Base-by-base conservation (phyloP, 2,329 filamentous ascomycete species). In the Acrocalymma vagum region DNA sequence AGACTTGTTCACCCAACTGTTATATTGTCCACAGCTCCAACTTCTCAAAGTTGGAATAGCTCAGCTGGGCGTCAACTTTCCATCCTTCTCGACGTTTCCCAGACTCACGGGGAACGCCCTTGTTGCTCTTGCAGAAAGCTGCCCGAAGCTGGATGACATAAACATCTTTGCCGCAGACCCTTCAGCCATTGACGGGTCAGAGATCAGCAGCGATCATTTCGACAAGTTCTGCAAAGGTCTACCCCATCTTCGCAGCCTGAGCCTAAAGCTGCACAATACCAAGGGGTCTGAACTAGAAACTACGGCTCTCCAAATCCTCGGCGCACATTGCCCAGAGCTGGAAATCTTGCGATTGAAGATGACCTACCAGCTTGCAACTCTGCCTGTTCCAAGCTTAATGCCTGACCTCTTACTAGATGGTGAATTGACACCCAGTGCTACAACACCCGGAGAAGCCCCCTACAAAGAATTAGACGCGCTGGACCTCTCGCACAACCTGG, bases 311-410 rank as follows among this genome's bases (percentile, higher is more conserved):
- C 53, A 52, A 16, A 66, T 60, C 31, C 41, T 69, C 6, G 60
- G 54, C 1, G 38, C 30, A 4, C 48, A 66, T 34, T 67, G 63
- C 29, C 35, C 34, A 3, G 39, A 45, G 7, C 53, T 69, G 6
- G 52, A 63, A 27, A 40, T 58, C 7, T 16, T 68, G 10, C 60
- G 64, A 11, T 35, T 68, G 14, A 63, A 56, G 29, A 27, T 66
- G 2, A 43, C 60, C 1, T 47, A 55, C 18, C 52, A 60, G 26
- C 45, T 68, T 22, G 51, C 60, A 4, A 47, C 24, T 4, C 36
- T 63, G 8, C 46, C 53, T 2, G 42, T 48, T 6, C 35, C 46
- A 7, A 22, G 30, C 5, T 33, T 24, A 9, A 21, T 38, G 16
- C 51, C 44, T 9, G 43, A 48, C 16, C 46, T 54, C 10, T 18